Percentiles rank a stretch among this genome's conserved stretches.
Evolutionary conservation across 805 yeast genomes (phyloP).

Genomic region (Ogataea paradorogensis): DNA sequence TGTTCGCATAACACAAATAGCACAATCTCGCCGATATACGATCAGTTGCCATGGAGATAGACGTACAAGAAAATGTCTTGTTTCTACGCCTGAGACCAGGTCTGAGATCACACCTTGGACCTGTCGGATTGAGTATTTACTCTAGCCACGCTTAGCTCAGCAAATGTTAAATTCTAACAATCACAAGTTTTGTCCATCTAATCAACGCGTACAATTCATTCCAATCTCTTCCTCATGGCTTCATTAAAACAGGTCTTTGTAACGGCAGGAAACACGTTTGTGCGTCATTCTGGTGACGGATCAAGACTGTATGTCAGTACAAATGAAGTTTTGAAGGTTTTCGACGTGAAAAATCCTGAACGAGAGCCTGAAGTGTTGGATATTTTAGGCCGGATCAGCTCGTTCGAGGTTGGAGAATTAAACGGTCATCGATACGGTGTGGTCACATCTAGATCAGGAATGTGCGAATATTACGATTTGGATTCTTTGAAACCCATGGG

Average conservation of each 20-base stretch:
- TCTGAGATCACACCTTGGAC: too few species aligned
- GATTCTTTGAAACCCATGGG: conserved; percentile 23
- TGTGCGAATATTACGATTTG: conserved; percentile 40
- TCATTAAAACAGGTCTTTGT: conserved; percentile 31
- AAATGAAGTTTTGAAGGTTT: conserved; percentile 52
- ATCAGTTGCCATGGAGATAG: too few species aligned
- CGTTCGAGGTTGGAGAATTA: conserved; percentile 31
- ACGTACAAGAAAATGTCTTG: too few species aligned
- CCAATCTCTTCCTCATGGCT: conserved; percentile 19
- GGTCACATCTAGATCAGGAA: conserved; percentile 43
- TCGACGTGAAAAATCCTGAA: conserved; percentile 45
- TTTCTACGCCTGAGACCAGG: too few species aligned
- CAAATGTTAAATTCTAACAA: too few species aligned
- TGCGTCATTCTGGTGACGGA: conserved; percentile 24
- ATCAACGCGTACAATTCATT: conserved; percentile 6
- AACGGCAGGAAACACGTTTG: conserved; percentile 26
- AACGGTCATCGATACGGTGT: conserved; percentile 21
- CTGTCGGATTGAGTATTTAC: too few species aligned
- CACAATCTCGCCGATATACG: too few species aligned
- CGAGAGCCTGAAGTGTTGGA: conserved; percentile 63
- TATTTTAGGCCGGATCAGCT: conserved; percentile 44
- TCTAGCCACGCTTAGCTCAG: too few species aligned
- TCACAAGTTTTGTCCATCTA: neutral
- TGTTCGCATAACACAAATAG: too few species aligned
- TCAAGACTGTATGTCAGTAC: conserved; percentile 49